Evolutionary conservation across 345 rosid genomes (phyloP).

Genomic region (Schrenkiella parvula): DNA sequence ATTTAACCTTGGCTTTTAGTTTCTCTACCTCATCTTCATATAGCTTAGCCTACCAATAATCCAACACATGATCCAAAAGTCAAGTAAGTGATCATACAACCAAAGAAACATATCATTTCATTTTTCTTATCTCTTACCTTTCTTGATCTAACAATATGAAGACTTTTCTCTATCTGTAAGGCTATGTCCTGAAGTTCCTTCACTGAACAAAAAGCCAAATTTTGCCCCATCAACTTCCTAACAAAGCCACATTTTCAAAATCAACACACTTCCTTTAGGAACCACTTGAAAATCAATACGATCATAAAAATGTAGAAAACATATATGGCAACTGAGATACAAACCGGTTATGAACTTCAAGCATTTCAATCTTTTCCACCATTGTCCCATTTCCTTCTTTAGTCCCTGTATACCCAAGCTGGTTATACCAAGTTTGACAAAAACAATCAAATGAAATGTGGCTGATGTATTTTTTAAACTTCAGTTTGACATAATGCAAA

Average conservation of each 20-base stretch:
- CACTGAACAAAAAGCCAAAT: constrained; percentile 38
- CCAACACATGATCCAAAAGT: not conserved
- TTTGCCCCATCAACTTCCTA: constrained; percentile 59
- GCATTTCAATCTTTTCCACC: constrained; percentile 49
- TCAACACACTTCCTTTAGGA: not conserved
- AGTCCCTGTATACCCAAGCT: constrained; percentile 36
- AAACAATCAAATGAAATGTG: not conserved
- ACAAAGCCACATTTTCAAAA: not conserved
- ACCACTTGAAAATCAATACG: not conserved
- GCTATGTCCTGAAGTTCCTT: constrained; percentile 45
- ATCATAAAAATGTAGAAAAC: not conserved
- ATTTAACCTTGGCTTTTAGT: constrained; percentile 44
- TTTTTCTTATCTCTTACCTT: constrained; percentile 39
- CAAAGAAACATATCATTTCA: not conserved
- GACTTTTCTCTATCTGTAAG: constrained; percentile 45
- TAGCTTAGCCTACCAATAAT: constrained; percentile 40
- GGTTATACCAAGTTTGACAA: not conserved
- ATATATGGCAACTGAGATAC: not conserved
- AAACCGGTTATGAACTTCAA: constrained; percentile 52
- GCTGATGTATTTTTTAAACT: not conserved
- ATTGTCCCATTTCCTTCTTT: constrained; percentile 39
- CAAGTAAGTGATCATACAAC: not conserved
- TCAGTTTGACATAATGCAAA: not conserved
- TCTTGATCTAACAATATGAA: constrained; percentile 47
- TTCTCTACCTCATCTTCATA: constrained; percentile 42